Percentiles rank a stretch among this genome's conserved stretches.
phyloP scores from a whole-genome alignment of 805 yeast genomes.

The Jamesozyma lodderae region DNA sequence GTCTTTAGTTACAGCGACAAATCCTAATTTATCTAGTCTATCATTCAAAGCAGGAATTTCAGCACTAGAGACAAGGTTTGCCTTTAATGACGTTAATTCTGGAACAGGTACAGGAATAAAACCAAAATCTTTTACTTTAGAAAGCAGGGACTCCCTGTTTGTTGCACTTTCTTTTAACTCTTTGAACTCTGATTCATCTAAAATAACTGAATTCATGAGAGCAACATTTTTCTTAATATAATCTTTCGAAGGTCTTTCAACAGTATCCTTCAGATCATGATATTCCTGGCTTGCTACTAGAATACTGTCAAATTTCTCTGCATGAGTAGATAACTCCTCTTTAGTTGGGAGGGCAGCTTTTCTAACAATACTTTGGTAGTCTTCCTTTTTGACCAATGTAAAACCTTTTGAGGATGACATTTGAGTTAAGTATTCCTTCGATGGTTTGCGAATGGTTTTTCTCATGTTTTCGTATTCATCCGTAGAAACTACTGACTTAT shows the following conservation, averaged over 20 bases:
- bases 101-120: constrained; percentile 11
- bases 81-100: constrained; percentile 8
- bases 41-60: constrained; percentile 6
- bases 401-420: constrained; percentile 22
- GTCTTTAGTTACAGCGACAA: constrained; percentile 8
- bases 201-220: constrained; percentile 6
- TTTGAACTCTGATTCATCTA: constrained; percentile 12
- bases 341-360: constrained; percentile 9
- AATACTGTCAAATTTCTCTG: not conserved
- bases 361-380: constrained; percentile 10
- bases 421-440: constrained; percentile 18
- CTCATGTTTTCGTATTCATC: not conserved
- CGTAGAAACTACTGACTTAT: not conserved
- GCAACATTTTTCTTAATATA: constrained; percentile 17
- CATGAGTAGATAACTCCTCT: constrained; percentile 4
- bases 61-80: constrained; percentile 5
- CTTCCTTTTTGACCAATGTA: constrained; percentile 13
- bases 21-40: constrained; percentile 9
- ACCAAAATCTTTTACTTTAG: constrained; percentile 11
- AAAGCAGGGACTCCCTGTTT: constrained; percentile 7
- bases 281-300: constrained; percentile 15
- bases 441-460: not conserved
- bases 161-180: constrained; percentile 6
- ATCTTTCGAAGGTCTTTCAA: constrained; percentile 18
- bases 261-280: constrained; percentile 12